These are phyloP conservation scores for Leccinum pallidistipes DNA, from an alignment of 1,284 basidiomycete species.

Conservation along the genomic window DNA sequence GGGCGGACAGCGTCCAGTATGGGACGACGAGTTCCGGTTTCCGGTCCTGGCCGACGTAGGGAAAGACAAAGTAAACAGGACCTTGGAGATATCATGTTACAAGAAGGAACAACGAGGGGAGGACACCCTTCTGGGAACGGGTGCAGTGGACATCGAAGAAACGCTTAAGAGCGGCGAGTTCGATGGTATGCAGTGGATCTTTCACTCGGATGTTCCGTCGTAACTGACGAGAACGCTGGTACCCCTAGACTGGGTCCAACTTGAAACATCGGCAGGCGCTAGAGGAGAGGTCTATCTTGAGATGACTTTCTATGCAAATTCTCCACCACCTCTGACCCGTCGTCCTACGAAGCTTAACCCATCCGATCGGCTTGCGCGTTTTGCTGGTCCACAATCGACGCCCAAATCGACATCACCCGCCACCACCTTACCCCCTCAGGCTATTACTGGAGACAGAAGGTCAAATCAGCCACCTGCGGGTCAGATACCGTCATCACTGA, in stretches of 20 bases:
- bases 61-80: slow-evolving; percentile 47
- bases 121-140: slow-evolving; percentile 58
- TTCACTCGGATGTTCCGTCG: background rate
- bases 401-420: slow-evolving; percentile 8
- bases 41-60: slow-evolving; percentile 42
- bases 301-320: slow-evolving; percentile 73
- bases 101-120: slow-evolving; percentile 61
- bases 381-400: slow-evolving; percentile 13
- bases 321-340: slow-evolving; percentile 49
- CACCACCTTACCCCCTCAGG: background rate
- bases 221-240: slow-evolving; percentile 9
- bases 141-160: slow-evolving; percentile 60
- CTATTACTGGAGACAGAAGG: slow-evolving; percentile 14
- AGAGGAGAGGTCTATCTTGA: slow-evolving; percentile 76
- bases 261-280: slow-evolving; percentile 52
- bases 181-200: slow-evolving; percentile 52
- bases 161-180: slow-evolving; percentile 73
- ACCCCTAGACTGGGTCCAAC: slow-evolving; percentile 64
- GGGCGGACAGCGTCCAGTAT: slow-evolving; percentile 76
- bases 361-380: slow-evolving; percentile 42
- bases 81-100: slow-evolving; percentile 63
- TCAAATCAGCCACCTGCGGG: slow-evolving; percentile 8
- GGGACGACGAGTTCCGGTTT: slow-evolving; percentile 73
- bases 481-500: slow-evolving; percentile 24
- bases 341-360: slow-evolving; percentile 48